Base-by-base conservation (phyloP, 305 asterid genomes). In the Solanum chacoense region DNA sequence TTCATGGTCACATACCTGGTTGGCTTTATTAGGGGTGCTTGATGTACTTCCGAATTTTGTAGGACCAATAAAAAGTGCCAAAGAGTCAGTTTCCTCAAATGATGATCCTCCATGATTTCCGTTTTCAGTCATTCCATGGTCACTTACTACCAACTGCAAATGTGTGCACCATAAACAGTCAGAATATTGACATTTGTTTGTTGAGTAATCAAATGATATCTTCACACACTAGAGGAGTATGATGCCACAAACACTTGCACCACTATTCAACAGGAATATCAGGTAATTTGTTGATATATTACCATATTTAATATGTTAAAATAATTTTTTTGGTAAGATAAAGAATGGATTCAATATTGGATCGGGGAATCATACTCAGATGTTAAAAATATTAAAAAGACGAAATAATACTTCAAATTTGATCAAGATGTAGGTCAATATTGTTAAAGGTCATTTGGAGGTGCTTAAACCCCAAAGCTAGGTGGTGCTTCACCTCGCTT, bases 61-160 rank as follows among this genome's bases (percentile, higher is more conserved):
- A 9, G 90, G 91, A 89, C 97, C 91, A 89, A 94, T 92, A 91
- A 96, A 96, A 88, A 96, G 97, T n/a, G 98, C 98, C 93, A 97
- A 89, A 90, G 99, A 94, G 91, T 97, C 99, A 36, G 95, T 94
- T 93, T 97, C 99, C 93, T 97, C 98, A 11, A 88, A 93, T 78
- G 99, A 92, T 85, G 99, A 95, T 42, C 98, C 99, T 85, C 99
- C 99, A 85, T 97, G 99, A 88, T 97, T 97, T 86, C 99, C 99
- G 65, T 91, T 92, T 87, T 93, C 96, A 14, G 98, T 95, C 99
- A 97, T 97, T 91, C 99, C 99, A 92, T 97, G 99, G 92, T 97
- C 99, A 88, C 99, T 97, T 69, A 93, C 96, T 83, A 97, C 91
- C 93, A 97, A 42, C 99, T 97, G 96, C 69, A 90, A 79, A 89